Evolutionary conservation across 148 eudicot species (phyloP).

Genomic region (Pharnaceum exiguum): DNA sequence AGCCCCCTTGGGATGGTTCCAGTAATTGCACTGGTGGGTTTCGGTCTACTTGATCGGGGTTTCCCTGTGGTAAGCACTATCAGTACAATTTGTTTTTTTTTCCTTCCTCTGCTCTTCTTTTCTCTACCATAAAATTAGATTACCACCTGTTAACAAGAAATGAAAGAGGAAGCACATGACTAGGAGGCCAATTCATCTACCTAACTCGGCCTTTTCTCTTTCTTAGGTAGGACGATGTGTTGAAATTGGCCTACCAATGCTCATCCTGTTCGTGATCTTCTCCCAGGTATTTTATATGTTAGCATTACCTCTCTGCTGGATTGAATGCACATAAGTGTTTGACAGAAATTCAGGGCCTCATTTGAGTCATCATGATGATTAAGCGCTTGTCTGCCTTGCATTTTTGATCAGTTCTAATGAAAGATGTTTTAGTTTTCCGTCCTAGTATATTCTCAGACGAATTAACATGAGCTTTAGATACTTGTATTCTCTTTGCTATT

Average conservation of each 20-base stretch:
- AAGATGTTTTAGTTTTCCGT: too few relatives aligned
- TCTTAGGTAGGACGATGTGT: constrained; percentile 78
- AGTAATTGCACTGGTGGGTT: constrained; percentile 81
- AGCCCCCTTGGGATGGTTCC: constrained; percentile 97
- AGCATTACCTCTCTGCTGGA: too few relatives aligned
- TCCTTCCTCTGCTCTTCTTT: too few relatives aligned
- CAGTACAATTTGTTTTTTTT: too few relatives aligned
- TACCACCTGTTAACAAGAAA: too few relatives aligned
- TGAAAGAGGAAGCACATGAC: too few relatives aligned
- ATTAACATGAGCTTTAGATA: not conserved
- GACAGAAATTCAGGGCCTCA: too few relatives aligned
- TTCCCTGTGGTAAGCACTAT: constrained; percentile 71
- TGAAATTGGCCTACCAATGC: constrained; percentile 92
- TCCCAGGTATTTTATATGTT: constrained; percentile 67
- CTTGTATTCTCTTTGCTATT: not conserved
- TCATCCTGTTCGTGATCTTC: constrained; percentile 80
- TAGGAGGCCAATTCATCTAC: not conserved
- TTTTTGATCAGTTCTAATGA: too few relatives aligned
- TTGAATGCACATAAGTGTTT: too few relatives aligned
- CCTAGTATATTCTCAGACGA: not conserved
- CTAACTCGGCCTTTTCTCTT: not conserved
- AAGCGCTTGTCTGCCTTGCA: too few relatives aligned
- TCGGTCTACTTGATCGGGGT: constrained; percentile 92
- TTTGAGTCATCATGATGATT: too few relatives aligned
- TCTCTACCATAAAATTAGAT: too few relatives aligned